Percentiles rank a stretch among this genome's conserved stretches.
Conservation (phyloP, 768 basidiomycete genomes). For the Naganishia onofrii region DNA sequence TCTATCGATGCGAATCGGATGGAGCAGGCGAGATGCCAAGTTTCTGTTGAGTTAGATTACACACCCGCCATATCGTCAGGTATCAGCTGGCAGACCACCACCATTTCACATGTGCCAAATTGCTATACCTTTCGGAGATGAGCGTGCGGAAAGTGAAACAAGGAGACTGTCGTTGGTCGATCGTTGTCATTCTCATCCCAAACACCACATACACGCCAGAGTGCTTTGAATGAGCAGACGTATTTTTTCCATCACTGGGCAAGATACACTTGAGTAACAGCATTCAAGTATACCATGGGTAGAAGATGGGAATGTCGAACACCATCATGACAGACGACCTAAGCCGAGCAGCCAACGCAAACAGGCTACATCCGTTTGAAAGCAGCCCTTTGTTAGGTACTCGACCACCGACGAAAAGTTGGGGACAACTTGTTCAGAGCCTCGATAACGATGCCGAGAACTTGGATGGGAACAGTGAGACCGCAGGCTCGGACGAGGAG, state of each 20-base stretch:
- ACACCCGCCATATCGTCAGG: no score
- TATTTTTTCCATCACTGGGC: no score
- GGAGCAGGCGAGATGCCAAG: no score
- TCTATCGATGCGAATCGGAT: no score
- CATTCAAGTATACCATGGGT: background rate
- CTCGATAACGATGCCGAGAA: constrained; percentile 1
- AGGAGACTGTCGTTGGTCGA: background rate
- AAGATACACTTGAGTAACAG: no score
- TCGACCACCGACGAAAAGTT: constrained; percentile 4
- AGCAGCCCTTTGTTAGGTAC: constrained; percentile 17
- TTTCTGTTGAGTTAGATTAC: no score
- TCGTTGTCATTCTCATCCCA: constrained; percentile 1
- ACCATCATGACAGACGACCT: background rate
- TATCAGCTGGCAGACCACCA: no score
- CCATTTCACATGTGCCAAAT: no score
- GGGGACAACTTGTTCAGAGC: constrained; percentile 8
- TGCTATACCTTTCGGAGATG: background rate
- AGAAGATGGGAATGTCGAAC: background rate
- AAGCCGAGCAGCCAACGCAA: background rate
- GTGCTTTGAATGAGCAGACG: no score
- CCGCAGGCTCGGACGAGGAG: background rate
- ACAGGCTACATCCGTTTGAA: constrained; percentile 16
- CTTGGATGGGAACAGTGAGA: background rate
- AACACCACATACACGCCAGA: no score
- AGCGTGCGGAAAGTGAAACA: background rate